These are phyloP conservation scores for Lentinula edodes DNA, from an alignment of 768 basidiomycete genomes.

Conservation along the genomic window DNA sequence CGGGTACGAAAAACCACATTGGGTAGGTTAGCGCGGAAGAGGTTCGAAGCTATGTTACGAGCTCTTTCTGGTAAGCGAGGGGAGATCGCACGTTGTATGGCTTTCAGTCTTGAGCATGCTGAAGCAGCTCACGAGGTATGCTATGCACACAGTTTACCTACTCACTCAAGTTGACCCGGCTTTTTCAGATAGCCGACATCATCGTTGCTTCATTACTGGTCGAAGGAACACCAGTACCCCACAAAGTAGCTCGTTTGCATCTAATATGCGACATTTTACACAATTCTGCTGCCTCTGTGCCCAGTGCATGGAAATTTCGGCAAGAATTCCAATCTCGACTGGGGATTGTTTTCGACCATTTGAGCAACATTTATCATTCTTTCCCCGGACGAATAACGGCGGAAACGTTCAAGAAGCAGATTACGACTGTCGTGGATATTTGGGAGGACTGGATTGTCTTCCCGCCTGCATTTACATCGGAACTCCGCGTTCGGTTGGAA, in stretches of 20 bases:
- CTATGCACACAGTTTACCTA: neutral
- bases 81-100: conserved; percentile 92
- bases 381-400: conserved; percentile 96
- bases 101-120: conserved; percentile 94
- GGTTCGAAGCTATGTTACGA: conserved; percentile 90
- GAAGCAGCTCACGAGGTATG: conserved; percentile 89
- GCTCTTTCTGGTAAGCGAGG: conserved; percentile 81
- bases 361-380: conserved; percentile 90
- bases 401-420: conserved; percentile 92
- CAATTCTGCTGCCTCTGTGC: conserved; percentile 90
- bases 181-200: conserved; percentile 74
- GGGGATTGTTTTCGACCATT: conserved; percentile 93
- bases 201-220: conserved; percentile 86
- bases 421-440: conserved; percentile 82
- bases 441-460: conserved; percentile 99
- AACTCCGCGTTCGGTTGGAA: conserved; percentile 71
- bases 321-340: conserved; percentile 89
- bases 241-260: conserved; percentile 92
- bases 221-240: conserved; percentile 92
- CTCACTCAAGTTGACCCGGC: neutral
- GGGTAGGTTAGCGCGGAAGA: conserved; percentile 70
- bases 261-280: conserved; percentile 97
- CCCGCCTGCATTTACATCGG: conserved; percentile 75
- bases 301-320: conserved; percentile 97
- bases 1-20: conserved; percentile 69